Base-by-base conservation (phyloP, 1,139 yeast species). In the Pneumocystis wakefieldiae region DNA sequence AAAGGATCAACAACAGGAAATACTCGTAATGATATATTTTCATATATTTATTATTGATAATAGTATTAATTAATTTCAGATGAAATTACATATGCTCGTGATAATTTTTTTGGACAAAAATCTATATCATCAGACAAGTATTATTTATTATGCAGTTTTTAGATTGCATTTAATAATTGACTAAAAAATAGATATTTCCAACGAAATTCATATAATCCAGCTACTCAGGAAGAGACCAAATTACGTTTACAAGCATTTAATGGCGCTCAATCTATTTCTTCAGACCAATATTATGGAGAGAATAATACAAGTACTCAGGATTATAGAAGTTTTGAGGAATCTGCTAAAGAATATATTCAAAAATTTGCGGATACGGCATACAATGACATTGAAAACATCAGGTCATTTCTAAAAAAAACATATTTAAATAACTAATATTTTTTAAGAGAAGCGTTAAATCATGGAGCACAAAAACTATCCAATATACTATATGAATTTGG, bases 221-320 rank as follows among this genome's bases (percentile, higher is more conserved):
- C 78, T 10, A 87, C 89, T 59, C 86, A 86, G 66, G 80, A 79
- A 59, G 97, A 90, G 75, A 97, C 97, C 3, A 80, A 80, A 67
- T 73, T 81, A 36, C 90, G 94, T 70, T 78, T 92, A 66, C 90
- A 86, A 73, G 77, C 84, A 8, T 94, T 87, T 74, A 82, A 81
- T 65, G 95, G 94, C 62, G 96, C 98, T 1, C 86, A 87, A 61
- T 81, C 95, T 3, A 94, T 92, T 69, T 90, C 97, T 0, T 90
- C 97, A 0, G 81, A 92, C 57, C 84, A 94, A 10, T 94, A 92
- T 76, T 94, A 90, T 71, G 97, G 97, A 41, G 78, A 78, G 61
- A 72, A 76, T 67, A 74, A 74, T 48, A 48, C 28, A 48, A 48
- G 17, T 48, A 48, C 32, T 12, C 29, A 32, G 15, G 32, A 48